phyloP scores from a whole-genome alignment of 768 basidiomycete genomes.

The Pleurotus eryngii region DNA sequence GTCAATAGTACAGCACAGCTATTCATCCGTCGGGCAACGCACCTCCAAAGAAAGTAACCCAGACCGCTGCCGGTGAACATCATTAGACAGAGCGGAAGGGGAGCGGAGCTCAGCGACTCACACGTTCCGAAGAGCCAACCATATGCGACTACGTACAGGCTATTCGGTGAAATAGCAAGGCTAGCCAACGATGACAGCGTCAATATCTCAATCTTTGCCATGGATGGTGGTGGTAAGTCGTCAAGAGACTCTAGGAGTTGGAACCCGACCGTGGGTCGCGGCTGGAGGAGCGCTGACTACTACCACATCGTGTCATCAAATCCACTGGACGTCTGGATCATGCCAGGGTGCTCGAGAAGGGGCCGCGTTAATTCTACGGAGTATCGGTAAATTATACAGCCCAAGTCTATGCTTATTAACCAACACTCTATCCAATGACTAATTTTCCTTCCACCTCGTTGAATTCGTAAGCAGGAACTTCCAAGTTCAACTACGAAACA shows the following conservation, averaged over 20 bases:
- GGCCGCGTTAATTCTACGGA: neutral
- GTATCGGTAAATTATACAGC: constrained; percentile 5
- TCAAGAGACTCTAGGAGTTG: neutral
- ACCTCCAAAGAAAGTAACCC: constrained; percentile 71
- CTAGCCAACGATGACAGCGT: constrained; percentile 28
- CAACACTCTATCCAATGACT: constrained; percentile 67
- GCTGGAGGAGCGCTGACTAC: too few species aligned
- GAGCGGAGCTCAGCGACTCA: constrained; percentile 29
- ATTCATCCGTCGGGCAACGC: constrained; percentile 3
- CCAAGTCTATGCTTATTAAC: neutral
- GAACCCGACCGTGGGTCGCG: too few species aligned
- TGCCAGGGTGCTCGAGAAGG: neutral
- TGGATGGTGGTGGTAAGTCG: constrained; percentile 13
- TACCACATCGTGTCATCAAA: neutral
- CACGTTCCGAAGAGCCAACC: constrained; percentile 70
- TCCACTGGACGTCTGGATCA: neutral
- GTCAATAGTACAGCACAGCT: neutral
- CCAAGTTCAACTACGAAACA: constrained; percentile 75
- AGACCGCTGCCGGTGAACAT: constrained; percentile 39
- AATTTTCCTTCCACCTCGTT: constrained; percentile 85
- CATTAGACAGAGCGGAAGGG: neutral
- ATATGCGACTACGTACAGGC: constrained; percentile 54
- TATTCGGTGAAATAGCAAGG: constrained; percentile 31
- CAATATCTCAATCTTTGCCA: constrained; percentile 34
- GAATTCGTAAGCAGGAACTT: constrained; percentile 87